Evolutionary conservation across 163 green algal species (phyloP), one percentile per base, ranked within the genome.

Genomic region (Chloroidium sp.): DNA sequence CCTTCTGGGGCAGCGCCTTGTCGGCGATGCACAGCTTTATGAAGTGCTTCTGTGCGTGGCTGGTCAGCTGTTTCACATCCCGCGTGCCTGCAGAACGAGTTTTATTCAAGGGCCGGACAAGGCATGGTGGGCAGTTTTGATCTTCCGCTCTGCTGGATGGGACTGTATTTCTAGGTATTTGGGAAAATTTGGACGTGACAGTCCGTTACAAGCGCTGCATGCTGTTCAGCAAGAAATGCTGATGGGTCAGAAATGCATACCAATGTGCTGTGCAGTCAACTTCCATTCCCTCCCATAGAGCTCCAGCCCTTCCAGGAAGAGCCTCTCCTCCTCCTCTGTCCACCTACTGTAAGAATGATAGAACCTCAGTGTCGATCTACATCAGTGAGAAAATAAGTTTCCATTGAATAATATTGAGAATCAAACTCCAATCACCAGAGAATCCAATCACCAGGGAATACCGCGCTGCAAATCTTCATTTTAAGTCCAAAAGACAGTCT

Each of bases 41-140:
- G 76, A 97, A 93, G 82, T 91, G 84, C 76, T 97, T 97, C 80
- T 96, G 92, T 0, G 91, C 89, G 75, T 96, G 91, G 78, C 86
- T 93, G 60, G 92, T 89, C 64, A 96, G 84, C 2, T 89, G 84
- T 0, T 83, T 77, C 36, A 81, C 61, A 81, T 95, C 84, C 2
- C 80, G 75, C 13, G 62, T 75, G 64, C 64, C 64, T 72, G 64
- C 6, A 36, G 36, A 36, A 36, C 36, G 36, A 36, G 36, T 36
- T 36, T 36, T 36, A 36, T 36, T 36, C 36, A 36, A 36, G 36
- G 36, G 36, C 36, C 36, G 36, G 36, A 36, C 36, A 36, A 36
- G 36, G 36, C 36, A 36, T 36, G 36, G 36, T 36, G 36, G 36
- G 36, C 36, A 36, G 36, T 36, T 36, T 36, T 36, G 36, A 36